Evolutionary conservation across 73 alveolate species (phyloP).

Genomic region (Paraurostyla sp.): DNA sequence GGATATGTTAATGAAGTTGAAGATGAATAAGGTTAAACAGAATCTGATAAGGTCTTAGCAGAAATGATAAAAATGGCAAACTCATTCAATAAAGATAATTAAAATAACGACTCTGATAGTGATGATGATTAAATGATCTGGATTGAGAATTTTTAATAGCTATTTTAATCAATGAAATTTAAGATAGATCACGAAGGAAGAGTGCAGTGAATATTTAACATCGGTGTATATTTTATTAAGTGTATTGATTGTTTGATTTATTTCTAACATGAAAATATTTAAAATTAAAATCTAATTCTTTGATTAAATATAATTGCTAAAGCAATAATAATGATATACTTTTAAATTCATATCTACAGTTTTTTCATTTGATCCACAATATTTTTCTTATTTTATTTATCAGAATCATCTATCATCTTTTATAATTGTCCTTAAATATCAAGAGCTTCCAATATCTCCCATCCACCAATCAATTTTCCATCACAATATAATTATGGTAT

Average conservation of each 20-base stretch:
- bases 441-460: constrained; percentile 30
- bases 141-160: neutral
- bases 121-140: neutral
- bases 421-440: neutral
- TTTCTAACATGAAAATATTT: no score
- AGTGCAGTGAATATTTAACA: neutral
- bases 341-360: no score
- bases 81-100: neutral
- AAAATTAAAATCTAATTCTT: no score
- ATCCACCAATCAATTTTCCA: constrained; percentile 62
- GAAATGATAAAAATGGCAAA: constrained; percentile 26
- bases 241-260: neutral
- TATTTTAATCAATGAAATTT: neutral
- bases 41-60: neutral
- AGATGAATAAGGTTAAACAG: neutral
- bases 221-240: neutral
- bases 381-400: neutral
- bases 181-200: neutral
- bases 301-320: no score
- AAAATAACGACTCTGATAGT: neutral
- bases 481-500: constrained; percentile 61
- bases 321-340: no score
- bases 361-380: no score
- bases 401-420: neutral
- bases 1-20: neutral